Percentiles rank a stretch among this genome's conserved stretches.
Conservation (phyloP, 345 rosid genomes). For the Rubroshorea leprosula region DNA sequence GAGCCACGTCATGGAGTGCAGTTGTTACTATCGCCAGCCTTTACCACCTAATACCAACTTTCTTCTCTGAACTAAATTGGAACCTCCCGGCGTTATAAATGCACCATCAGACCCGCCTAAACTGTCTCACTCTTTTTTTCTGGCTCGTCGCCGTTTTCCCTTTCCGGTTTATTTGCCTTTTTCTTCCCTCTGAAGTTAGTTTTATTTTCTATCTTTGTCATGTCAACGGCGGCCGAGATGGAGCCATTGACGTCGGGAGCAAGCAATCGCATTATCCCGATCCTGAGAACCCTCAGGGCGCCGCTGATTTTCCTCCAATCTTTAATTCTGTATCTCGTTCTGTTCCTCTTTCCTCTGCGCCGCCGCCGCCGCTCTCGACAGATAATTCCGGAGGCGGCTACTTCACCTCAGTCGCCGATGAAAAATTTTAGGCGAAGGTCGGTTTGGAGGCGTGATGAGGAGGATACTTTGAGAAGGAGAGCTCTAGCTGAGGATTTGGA, state of each 20-base stretch:
- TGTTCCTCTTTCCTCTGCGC: constrained; percentile 63
- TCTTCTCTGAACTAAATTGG: not conserved
- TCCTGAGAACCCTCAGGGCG: constrained; percentile 45
- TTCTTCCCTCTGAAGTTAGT: not conserved
- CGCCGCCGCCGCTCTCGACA: constrained; percentile 23
- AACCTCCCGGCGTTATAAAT: constrained; percentile 13
- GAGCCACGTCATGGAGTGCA: constrained; percentile 3
- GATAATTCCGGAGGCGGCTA: constrained; percentile 10
- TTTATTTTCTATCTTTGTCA: constrained; percentile 18
- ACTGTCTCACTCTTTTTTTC: not conserved
- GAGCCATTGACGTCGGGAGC: constrained; percentile 95
- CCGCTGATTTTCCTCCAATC: constrained; percentile 45
- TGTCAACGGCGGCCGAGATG: constrained; percentile 62
- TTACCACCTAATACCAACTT: not conserved
- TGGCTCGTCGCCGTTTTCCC: not conserved
- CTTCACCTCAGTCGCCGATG: constrained; percentile 20
- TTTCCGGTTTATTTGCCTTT: constrained; percentile 9
- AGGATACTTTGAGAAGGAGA: constrained; percentile 73
- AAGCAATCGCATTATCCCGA: constrained; percentile 87
- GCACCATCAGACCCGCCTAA: not conserved
- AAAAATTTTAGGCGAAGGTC: constrained; percentile 40
- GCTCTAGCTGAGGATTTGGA: constrained; percentile 70
- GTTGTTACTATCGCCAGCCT: not conserved
- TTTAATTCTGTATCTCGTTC: constrained; percentile 42
- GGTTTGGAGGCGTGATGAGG: constrained; percentile 71